Conservation (phyloP, 345 rosid species). For the Euphorbia tirucalli region DNA sequence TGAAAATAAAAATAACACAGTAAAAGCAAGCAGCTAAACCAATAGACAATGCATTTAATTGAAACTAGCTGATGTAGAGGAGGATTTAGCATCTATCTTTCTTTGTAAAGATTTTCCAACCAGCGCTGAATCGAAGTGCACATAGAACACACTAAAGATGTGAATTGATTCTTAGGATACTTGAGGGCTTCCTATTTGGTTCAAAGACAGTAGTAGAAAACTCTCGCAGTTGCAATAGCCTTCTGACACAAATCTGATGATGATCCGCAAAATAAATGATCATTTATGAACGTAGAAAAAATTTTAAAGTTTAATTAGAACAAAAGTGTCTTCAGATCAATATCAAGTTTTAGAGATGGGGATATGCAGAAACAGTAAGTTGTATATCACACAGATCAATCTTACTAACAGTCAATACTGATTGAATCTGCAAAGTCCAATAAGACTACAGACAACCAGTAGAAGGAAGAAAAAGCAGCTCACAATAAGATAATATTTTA, state of each 20-base stretch:
- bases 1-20: neutral
- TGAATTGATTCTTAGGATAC: neutral
- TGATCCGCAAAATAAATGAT: neutral
- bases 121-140: neutral
- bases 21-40: neutral
- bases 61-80: neutral
- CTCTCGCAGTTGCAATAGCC: neutral
- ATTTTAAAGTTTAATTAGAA: too few relatives aligned
- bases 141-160: neutral
- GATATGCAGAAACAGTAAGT: neutral
- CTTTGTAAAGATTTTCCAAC: neutral
- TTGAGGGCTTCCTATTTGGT: neutral
- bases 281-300: neutral
- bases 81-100: neutral
- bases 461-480: neutral
- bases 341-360: neutral
- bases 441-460: neutral
- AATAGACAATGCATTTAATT: neutral
- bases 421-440: neutral
- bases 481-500: neutral
- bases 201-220: neutral
- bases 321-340: neutral
- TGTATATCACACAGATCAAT: neutral
- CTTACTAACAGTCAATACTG: neutral
- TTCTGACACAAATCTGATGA: neutral